Evolutionary conservation across 1,284 basidiomycete genomes (phyloP), one percentile per base, ranked within the genome.

Genomic region (Filobasidium uniguttulatum): DNA sequence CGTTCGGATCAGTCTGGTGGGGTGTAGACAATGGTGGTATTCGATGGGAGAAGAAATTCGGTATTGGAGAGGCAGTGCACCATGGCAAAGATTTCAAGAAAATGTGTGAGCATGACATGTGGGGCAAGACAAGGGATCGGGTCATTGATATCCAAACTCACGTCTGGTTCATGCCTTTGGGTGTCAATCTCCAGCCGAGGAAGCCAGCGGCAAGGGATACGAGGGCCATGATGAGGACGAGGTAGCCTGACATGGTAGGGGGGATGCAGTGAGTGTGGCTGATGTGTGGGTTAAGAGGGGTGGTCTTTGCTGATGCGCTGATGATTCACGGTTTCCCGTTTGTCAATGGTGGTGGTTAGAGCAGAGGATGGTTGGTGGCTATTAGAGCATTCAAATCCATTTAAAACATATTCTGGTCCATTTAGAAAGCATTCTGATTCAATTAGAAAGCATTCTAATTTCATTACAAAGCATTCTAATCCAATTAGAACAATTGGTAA

Each of bases 151-250:
- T 14, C n/a, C n/a, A n/a, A n/a, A 77, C 84, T 59, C 63, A 93
- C 89, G 82, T 82, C 72, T 91, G 88, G 55, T 89, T 78, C 35
- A 83, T 78, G 1, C 89, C 87, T 63, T 88, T 89, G 1, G 83
- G 86, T 0, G 79, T 77, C 51, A 81, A 75, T 38, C 86, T 70
- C 71, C 80, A 86, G 1, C 78, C 74, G 30, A 72, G 73, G 1
- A 73, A 71, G 72, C 82, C 85, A 22, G 88, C 69, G 0, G 72
- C 82, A 12, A 63, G 56, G 31, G 56, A 53, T 49, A 70, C 50
- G 46, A 70, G 51, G 34, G 53, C 66, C 52, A 48, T 34, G 25
- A 55, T 20, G 30, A 52, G 26, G 1, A 55, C 54, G 30, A 52
- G 33, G 44, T 52, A 55, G 14, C 54, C 54, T 23, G 49, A 46